Conservation (phyloP, 768 basidiomycete genomes). For the Lentinula guzmanii region DNA sequence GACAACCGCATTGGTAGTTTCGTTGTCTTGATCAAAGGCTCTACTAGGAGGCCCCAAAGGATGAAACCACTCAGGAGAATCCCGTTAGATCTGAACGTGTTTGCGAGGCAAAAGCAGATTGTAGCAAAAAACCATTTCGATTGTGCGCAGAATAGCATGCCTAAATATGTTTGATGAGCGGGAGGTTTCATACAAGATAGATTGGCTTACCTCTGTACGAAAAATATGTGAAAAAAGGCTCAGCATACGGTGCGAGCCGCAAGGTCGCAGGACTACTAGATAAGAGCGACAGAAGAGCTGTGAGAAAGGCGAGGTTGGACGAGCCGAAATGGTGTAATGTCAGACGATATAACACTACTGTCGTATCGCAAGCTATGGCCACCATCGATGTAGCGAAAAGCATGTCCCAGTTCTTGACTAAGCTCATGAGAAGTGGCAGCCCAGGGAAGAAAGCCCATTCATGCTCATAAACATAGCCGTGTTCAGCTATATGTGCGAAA, state of each 20-base stretch:
- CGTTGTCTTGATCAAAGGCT: constrained; percentile 38
- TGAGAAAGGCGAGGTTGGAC: constrained; percentile 52
- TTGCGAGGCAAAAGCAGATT: constrained; percentile 57
- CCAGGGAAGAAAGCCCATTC: constrained; percentile 87
- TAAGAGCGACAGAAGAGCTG: constrained; percentile 65
- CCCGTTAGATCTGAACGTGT: constrained; percentile 72
- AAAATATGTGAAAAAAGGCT: constrained; percentile 80
- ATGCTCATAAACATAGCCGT: constrained; percentile 63
- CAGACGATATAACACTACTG: constrained; percentile 48
- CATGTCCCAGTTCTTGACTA: constrained; percentile 20
- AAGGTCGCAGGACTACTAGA: constrained; percentile 76
- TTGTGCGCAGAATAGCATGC: constrained; percentile 53
- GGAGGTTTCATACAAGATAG: constrained; percentile 2
- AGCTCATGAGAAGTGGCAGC: constrained; percentile 44
- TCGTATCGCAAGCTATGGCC: constrained; percentile 33
- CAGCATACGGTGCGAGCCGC: constrained; percentile 68
- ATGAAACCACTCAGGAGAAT: constrained; percentile 73
- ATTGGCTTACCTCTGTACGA: constrained; percentile 60
- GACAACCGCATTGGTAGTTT: constrained; percentile 21
- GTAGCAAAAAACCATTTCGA: constrained; percentile 51
- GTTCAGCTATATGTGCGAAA: constrained; percentile 61
- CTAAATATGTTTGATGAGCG: constrained; percentile 21
- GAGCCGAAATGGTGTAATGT: constrained; percentile 52
- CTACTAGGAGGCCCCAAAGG: constrained; percentile 61
- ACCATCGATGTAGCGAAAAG: constrained; percentile 32